A percentile compares a stretch with the other conserved stretches of the same genome.
Evolutionary conservation across 345 rosid species (phyloP).

Genomic region (Rhodamnia argentea): DNA sequence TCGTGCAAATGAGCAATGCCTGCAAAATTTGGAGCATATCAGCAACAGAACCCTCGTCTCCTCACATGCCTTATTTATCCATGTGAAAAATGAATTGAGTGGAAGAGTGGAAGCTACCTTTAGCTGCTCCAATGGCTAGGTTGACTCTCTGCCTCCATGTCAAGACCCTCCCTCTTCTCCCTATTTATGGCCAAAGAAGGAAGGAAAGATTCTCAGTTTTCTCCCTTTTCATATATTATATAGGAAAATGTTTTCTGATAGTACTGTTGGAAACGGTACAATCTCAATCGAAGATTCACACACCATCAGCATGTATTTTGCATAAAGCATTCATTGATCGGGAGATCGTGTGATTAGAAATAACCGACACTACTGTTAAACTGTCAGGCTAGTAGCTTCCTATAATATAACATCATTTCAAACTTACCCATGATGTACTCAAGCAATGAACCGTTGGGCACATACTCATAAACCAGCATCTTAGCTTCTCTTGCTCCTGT

Average conservation of each 20-base stretch:
- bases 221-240: neutral
- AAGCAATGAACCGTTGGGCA: conserved; percentile 45
- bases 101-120: conserved; percentile 16
- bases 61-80: neutral
- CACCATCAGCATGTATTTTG: too few species aligned
- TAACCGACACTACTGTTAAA: too few species aligned
- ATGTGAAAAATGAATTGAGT: neutral
- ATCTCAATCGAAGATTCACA: too few species aligned
- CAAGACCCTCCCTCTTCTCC: conserved; percentile 26
- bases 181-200: conserved; percentile 5
- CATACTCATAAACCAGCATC: conserved; percentile 45
- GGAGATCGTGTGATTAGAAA: too few species aligned
- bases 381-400: too few species aligned
- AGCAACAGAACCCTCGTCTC: neutral
- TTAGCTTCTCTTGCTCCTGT: conserved; percentile 35
- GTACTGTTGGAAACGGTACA: too few species aligned
- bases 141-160: conserved; percentile 52
- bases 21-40: conserved; percentile 2
- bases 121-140: conserved; percentile 58
- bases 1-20: conserved; percentile 55
- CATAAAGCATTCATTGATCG: too few species aligned
- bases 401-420: neutral
- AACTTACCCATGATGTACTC: conserved; percentile 42
- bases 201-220: neutral
- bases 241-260: neutral